Base-by-base conservation (phyloP, 495 filamentous ascomycete genomes). In the Chaetomium fimeti region DNA sequence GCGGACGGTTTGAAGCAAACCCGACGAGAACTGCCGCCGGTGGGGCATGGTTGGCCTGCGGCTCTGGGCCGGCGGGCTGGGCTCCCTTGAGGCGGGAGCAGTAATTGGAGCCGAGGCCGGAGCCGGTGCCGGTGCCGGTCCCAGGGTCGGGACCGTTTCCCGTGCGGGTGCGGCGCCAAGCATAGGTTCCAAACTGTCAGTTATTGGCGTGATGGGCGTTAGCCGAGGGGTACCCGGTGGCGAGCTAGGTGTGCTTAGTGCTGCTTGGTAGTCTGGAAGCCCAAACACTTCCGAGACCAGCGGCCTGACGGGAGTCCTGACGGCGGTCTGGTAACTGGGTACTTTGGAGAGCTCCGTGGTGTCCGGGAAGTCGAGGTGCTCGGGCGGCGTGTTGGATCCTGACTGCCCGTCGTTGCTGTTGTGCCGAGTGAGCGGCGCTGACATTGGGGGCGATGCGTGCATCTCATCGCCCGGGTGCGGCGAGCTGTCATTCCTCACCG, bases 301-400 rank as follows among this genome's bases (percentile, higher is more conserved):
- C 32, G 81, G 81, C 18, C 85, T 76, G 12, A 83, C 66, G 12
- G 72, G 82, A 0, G 85, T 80, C 52, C 81, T 84, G 20, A 92
- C 81, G 0, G 91, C 91, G 15, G 91, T 93, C 5, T 83, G 79
- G 72, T 96, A 96, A 57, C 88, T 91, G 5, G 91, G 91, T 9
- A 94, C 90, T 57, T 87, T 89, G 67, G 83, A 88, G 22, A 93
- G 77, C 45, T 82, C 80, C 61, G 85, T 83, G 36, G 88, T 77
- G 66, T 89, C 85, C 27, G 81, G 75, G 60, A 81, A 86, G 64
- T 91, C 88, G 27, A 84, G 78, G 60, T 88, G 85, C 66, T 85
- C 85, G 20, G 88, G 85, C 20, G 67, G 61, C 24, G 62, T 68
- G 40, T 60, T 45, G 22, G 64, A 66, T 7, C 64, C 68, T 6